Percentiles rank a stretch among this genome's conserved stretches.
Evolutionary conservation across 257 asterid genomes (phyloP).

Genomic region (Solanum etuberosum): DNA sequence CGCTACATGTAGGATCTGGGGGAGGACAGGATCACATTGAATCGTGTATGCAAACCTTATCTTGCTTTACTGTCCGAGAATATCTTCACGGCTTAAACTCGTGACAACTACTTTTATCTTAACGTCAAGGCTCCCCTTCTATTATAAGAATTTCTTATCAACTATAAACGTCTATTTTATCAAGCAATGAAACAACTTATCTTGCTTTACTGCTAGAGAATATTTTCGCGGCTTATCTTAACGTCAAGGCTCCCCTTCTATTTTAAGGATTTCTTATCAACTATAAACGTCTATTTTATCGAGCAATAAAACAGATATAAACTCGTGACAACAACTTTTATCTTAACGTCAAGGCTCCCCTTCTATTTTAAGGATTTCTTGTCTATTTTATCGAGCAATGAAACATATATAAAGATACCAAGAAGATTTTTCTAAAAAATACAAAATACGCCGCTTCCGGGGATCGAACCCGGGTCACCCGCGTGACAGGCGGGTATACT

Average conservation of each 20-base stretch:
- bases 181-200: neutral
- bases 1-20: neutral
- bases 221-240: neutral
- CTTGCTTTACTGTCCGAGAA: neutral
- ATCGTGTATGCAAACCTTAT: neutral
- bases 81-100: neutral
- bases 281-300: neutral
- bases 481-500: conserved; percentile 63
- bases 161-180: neutral
- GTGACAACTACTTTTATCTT: neutral
- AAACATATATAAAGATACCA: too few species aligned
- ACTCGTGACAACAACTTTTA: too few species aligned
- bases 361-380: too few species aligned
- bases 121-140: neutral
- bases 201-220: neutral
- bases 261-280: neutral
- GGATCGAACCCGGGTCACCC: conserved; percentile 52
- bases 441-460: neutral
- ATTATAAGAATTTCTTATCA: neutral
- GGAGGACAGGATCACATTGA: neutral
- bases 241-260: neutral
- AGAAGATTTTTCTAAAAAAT: too few species aligned
- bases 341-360: too few species aligned
- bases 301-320: neutral
- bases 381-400: too few species aligned